These are phyloP conservation scores for Tetrapisispora iriomotensis DNA, from an alignment of 805 yeast species.

Conservation along the genomic window DNA sequence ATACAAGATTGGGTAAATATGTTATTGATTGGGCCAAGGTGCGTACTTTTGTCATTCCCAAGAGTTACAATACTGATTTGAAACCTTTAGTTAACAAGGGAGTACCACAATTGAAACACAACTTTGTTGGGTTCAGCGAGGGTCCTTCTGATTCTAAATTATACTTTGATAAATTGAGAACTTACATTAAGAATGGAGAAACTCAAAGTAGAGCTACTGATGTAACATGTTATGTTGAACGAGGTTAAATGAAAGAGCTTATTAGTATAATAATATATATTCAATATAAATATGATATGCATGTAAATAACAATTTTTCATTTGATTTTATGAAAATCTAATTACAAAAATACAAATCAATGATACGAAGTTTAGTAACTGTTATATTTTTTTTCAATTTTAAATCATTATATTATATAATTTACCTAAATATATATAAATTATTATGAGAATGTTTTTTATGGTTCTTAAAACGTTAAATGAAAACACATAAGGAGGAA, in stretches of 20 bases:
- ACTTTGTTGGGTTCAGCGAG: slow-evolving; percentile 55
- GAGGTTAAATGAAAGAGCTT: slow-evolving; percentile 13
- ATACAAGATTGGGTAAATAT: slow-evolving; percentile 66
- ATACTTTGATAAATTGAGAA: slow-evolving; percentile 60
- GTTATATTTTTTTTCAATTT: too few relatives aligned
- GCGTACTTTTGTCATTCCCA: slow-evolving; percentile 82
- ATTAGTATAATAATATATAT: background rate
- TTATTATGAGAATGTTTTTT: too few relatives aligned
- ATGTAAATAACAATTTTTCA: slow-evolving; percentile 1
- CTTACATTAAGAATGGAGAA: slow-evolving; percentile 66
- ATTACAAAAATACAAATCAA: too few relatives aligned
- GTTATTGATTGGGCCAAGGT: slow-evolving; percentile 76
- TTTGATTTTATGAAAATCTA: too few relatives aligned
- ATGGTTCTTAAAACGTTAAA: too few relatives aligned
- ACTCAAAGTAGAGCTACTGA: slow-evolving; percentile 30
- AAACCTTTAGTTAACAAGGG: slow-evolving; percentile 73
- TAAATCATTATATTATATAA: too few relatives aligned
- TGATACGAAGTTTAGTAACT: too few relatives aligned
- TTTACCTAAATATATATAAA: too few relatives aligned
- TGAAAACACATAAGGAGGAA: too few relatives aligned
- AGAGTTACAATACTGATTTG: slow-evolving; percentile 34
- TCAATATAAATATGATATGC: background rate
- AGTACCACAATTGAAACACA: slow-evolving; percentile 59
- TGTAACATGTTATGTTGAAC: slow-evolving; percentile 20
- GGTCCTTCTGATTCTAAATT: slow-evolving; percentile 69